Evolutionary conservation across 345 rosid genomes (phyloP), one percentile per base, ranked within the genome.

Genomic region (Salix brachista): DNA sequence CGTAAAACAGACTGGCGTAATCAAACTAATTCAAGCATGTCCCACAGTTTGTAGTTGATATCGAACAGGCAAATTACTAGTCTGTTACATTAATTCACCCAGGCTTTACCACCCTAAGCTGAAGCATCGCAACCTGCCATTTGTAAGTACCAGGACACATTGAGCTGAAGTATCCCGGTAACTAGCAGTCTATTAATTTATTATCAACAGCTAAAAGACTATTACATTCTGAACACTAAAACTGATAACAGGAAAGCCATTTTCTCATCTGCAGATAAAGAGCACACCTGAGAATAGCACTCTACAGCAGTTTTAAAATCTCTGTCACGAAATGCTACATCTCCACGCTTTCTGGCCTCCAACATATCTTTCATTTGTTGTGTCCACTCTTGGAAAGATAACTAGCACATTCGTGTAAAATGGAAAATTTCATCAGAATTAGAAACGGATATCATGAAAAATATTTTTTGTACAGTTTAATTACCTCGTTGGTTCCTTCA

Each of bases 301-400:
- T 91, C 92, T 11, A 93, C 86, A 60, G 98, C 93, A 71, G 92
- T 80, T 77, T 78, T 86, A 70, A 88, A 91, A 81, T 84, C 91
- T 84, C 78, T 91, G 69, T 88, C 91, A 3, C 91, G 85, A 71
- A 93, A 95, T 75, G 93, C 96, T 61, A 84, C 85, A 73, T 95
- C 99, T 5, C 97, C 99, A 68, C 88, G 88, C 80, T 91, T 91
- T 86, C 97, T 89, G 8, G 93, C 93, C 82, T 91, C 96, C 86
- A 94, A 83, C 90, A 87, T 90, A 80, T 93, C 97, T 84, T 92
- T 89, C 77, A 93, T 95, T 75, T 89, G 92, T 78, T 95, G 94
- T 42, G 96, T 82, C 99, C 98, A 94, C 84, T 95, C 98, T 87
- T 95, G 98, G 78, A 95, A 95, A 62, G 98, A 95, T 75, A 93